A percentile compares a stretch with the other conserved stretches of the same genome.
phyloP scores from a whole-genome alignment of 2,329 filamentous ascomycete genomes.

The Epichloe baconii region DNA sequence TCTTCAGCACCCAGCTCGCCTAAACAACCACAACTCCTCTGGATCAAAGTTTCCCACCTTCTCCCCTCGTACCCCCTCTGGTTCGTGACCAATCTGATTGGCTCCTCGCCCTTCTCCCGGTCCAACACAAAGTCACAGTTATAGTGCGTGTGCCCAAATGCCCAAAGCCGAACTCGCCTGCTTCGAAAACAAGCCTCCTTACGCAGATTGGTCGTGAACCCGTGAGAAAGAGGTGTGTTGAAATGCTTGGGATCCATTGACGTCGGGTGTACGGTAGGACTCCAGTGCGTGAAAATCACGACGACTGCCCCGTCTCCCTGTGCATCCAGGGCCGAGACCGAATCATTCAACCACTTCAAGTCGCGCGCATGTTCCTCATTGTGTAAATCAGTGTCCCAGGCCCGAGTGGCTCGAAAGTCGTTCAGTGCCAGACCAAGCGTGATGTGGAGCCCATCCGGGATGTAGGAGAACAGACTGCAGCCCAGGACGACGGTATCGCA shows the following conservation, averaged over 20 bases:
- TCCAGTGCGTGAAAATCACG: constrained; percentile 29
- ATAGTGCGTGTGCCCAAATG: constrained; percentile 36
- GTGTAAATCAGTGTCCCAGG: constrained; percentile 26
- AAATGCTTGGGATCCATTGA: constrained; percentile 22
- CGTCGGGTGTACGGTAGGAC: constrained; percentile 22
- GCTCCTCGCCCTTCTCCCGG: constrained; percentile 4
- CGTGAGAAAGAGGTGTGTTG: constrained; percentile 14
- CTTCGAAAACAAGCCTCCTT: constrained; percentile 21
- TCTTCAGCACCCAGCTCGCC: too few species aligned
- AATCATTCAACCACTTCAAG: constrained; percentile 28
- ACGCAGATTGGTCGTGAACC: constrained; percentile 28
- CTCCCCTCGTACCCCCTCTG: constrained; percentile 26
- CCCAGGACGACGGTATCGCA: constrained; percentile 18
- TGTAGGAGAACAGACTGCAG: constrained; percentile 33
- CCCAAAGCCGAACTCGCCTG: constrained; percentile 28
- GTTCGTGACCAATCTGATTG: constrained; percentile 24
- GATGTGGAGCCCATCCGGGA: constrained; percentile 23
- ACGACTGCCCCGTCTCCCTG: constrained; percentile 18
- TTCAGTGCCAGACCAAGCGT: constrained; percentile 30
- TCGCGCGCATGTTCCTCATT: constrained; percentile 24
- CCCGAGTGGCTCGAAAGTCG: constrained; percentile 35
- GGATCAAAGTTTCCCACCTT: constrained; percentile 21
- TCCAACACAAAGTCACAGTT: constrained; percentile 27
- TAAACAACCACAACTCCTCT: background rate
- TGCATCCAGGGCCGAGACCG: constrained; percentile 18